Conservation (phyloP, 495 filamentous ascomycete species). For the Cudoniella acicularis region DNA sequence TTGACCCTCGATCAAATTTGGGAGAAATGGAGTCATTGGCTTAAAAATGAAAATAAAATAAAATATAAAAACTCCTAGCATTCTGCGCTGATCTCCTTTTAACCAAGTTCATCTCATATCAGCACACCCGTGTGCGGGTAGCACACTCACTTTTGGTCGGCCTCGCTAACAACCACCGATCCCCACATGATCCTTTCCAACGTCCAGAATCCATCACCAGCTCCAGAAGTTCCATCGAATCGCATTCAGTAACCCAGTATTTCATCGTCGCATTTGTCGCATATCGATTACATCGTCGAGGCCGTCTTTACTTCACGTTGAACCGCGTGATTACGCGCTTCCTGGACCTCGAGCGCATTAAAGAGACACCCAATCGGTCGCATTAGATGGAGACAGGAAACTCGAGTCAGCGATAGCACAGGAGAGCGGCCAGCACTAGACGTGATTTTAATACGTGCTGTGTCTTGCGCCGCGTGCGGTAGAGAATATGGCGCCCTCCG, state of each 20-base stretch:
- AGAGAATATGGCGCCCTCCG: constrained; percentile 23
- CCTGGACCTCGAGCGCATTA: neutral
- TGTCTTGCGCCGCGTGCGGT: neutral
- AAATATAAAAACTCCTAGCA: too few relatives aligned
- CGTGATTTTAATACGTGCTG: neutral
- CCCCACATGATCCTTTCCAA: neutral
- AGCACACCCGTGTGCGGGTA: too few relatives aligned
- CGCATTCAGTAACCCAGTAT: neutral
- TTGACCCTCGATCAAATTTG: too few relatives aligned
- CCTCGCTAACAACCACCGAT: too few relatives aligned
- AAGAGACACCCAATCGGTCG: neutral
- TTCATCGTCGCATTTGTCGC: neutral
- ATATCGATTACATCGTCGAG: neutral
- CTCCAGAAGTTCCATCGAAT: neutral
- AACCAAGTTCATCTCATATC: too few relatives aligned
- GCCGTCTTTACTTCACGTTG: neutral
- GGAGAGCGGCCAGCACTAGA: neutral
- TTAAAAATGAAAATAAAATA: too few relatives aligned
- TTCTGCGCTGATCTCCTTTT: too few relatives aligned
- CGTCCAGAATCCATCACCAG: neutral
- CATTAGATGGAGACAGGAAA: constrained; percentile 2
- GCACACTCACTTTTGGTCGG: too few relatives aligned
- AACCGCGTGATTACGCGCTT: neutral
- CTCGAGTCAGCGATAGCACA: constrained; percentile 2
- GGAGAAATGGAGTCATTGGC: too few relatives aligned